These are phyloP conservation scores for Eucalyptus regnans DNA, from an alignment of 345 rosid species.

Conservation along the genomic window DNA sequence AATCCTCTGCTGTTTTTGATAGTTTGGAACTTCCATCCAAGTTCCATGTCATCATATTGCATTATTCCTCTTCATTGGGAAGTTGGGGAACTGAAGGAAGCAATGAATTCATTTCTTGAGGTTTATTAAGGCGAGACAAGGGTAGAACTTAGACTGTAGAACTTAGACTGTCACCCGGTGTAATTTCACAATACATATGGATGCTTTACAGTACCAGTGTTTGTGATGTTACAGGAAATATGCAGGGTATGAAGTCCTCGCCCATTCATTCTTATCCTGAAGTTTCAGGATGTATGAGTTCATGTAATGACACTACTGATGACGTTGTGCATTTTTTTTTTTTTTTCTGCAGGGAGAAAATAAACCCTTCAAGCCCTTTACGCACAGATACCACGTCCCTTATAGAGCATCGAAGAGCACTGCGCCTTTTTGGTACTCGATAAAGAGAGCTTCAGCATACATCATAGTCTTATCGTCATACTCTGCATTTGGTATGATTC, in stretches of 20 bases:
- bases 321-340: neutral
- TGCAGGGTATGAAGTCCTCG: neutral
- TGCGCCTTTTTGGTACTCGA: too few species aligned
- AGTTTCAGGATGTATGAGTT: neutral
- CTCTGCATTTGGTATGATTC: neutral
- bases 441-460: too few species aligned
- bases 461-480: too few species aligned
- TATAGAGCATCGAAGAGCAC: too few species aligned
- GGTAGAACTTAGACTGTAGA: neutral
- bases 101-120: neutral
- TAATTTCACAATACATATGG: neutral
- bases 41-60: neutral
- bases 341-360: too few species aligned
- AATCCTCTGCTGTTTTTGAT: neutral
- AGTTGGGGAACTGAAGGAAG: neutral
- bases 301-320: neutral
- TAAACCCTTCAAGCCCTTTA: too few species aligned
- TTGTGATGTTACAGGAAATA: neutral
- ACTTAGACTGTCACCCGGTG: neutral
- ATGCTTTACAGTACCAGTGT: neutral
- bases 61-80: neutral
- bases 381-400: too few species aligned
- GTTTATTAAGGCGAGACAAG: neutral
- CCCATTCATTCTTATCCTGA: neutral
- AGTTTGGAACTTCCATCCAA: neutral